Evolutionary conservation across 192 early-diverging fungal species (phyloP).

Genomic region (Entomortierella chlamydospora): DNA sequence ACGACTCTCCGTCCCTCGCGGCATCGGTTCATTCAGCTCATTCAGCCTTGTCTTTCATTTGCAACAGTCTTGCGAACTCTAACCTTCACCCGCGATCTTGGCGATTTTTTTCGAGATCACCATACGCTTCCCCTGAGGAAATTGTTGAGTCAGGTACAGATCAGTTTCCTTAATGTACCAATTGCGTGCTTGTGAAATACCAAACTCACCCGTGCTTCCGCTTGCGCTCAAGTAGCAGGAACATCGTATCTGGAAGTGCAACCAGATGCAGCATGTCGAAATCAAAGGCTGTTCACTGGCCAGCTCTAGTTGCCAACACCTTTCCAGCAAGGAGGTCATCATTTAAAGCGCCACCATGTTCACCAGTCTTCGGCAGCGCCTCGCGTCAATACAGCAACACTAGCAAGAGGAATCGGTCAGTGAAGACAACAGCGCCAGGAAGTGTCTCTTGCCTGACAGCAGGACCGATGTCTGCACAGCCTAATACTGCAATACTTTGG

Average conservation of each 20-base stretch:
- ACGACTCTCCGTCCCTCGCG: no score
- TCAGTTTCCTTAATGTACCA: neutral
- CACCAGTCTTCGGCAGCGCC: neutral
- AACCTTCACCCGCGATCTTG: no score
- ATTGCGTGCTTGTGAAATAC: neutral
- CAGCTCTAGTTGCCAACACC: constrained; percentile 12
- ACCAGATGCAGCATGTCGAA: constrained; percentile 42
- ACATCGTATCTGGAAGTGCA: neutral
- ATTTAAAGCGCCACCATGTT: neutral
- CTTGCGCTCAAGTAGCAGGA: neutral
- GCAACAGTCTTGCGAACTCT: no score
- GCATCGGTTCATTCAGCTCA: no score
- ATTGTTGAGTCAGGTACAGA: neutral
- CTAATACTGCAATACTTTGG: no score
- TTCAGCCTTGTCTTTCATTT: no score
- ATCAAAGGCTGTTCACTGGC: constrained; percentile 28
- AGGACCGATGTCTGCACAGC: neutral
- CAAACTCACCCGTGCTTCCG: neutral
- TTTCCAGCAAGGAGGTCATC: neutral
- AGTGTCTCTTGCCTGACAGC: neutral
- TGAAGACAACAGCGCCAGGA: neutral
- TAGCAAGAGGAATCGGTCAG: neutral
- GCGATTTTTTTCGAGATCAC: no score
- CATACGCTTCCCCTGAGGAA: no score
- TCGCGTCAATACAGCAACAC: constrained; percentile 10